Evolutionary conservation across 2,329 filamentous ascomycete species (phyloP), one percentile per base, ranked within the genome.

Genomic region (Cladosporium oxysporum): DNA sequence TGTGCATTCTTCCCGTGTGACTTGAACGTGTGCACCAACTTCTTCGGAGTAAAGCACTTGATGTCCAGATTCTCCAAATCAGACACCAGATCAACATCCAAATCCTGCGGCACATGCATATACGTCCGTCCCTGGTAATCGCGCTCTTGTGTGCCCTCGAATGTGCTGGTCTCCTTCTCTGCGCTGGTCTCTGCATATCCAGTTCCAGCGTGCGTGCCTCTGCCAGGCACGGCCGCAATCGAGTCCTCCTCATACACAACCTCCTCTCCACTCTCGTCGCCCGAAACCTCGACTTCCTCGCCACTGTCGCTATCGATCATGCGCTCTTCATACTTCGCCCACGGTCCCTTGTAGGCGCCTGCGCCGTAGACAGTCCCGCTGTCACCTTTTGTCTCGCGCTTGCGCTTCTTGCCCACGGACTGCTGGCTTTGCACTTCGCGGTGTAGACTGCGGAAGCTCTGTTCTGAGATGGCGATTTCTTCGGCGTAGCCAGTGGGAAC

Each of bases 51-150:
- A 76, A 88, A 99, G 72, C 75, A 76, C 62, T 75, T 76, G 55
- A 76, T 64, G 50, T 69, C 72, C 55, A 76, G 64, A 78, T 97
- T 98, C 76, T 93, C 93, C 75, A 87, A 79, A 74, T 89, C 93
- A 72, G 91, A 91, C 53, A 84, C 78, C 72, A 99, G 83, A 76
- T 96, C 91, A 76, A 97, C 83, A 75, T 92, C 91, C 79, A 97
- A 81, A 76, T 97, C 93, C 77, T 92, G 93, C 3, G 95, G 95
- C 55, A 98, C 85, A 79, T 99, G 95, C 94, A 99, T 97, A 77
- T 97, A 99, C 37, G 94, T 96, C 70, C 95, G 85, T 58, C 95
- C 95, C 77, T 96, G 91, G 81, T 99, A 99, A 78, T 99, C 95
- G 82, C 89, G 90, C 79, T 95, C 83, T 75, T 91, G 84, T 49